These are phyloP conservation scores for Phytophthora citricola DNA, from an alignment of 352 stramenopile genomes.

Conservation along the genomic window DNA sequence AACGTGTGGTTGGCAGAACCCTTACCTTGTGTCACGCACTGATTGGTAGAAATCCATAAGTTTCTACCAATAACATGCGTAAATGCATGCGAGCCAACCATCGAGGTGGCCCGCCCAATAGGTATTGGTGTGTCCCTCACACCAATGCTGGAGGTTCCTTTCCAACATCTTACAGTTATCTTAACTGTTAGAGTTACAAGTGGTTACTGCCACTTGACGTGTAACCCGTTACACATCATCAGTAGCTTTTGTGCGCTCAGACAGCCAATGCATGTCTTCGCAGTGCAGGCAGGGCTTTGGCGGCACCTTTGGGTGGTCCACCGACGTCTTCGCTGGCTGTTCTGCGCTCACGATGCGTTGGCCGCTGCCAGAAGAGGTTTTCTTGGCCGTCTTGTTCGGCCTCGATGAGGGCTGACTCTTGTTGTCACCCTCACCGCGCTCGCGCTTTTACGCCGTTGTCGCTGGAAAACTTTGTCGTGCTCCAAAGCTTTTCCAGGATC, in stretches of 20 bases:
- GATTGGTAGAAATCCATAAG: no score
- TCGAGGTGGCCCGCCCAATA: no score
- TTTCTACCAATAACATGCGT: no score
- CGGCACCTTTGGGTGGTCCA: background rate
- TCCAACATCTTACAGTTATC: no score
- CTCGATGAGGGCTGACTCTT: background rate
- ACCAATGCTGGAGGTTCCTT: no score
- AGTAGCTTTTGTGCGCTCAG: background rate
- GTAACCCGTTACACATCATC: background rate
- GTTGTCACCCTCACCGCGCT: background rate
- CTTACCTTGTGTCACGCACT: no score
- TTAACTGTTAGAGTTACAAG: no score
- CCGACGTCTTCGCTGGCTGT: background rate
- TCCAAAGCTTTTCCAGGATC: background rate
- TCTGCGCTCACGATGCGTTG: no score
- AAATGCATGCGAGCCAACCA: no score
- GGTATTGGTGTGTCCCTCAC: no score
- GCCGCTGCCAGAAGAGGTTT: background rate
- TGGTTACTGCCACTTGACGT: no score
- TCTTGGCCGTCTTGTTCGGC: background rate
- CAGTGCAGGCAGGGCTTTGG: background rate
- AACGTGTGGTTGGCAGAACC: no score
- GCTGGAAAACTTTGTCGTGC: constrained; percentile 1
- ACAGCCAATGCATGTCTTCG: background rate
- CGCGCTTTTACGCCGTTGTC: constrained; percentile 1